Conservation (phyloP, 2,329 filamentous ascomycete species). For the Cladophialophora yegresii region DNA sequence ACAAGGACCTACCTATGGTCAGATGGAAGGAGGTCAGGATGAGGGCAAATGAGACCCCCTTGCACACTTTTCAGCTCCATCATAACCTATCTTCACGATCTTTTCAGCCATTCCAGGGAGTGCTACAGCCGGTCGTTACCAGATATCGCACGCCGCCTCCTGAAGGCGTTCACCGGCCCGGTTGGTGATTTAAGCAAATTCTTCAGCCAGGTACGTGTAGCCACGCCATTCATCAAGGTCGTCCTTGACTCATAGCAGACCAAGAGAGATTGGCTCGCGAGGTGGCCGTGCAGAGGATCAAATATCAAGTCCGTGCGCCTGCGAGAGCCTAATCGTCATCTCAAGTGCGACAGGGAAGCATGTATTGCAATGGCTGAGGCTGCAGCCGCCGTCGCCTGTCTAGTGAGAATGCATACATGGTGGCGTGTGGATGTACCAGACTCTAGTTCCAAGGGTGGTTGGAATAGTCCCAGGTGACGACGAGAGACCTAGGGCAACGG, state of each 20-base stretch:
- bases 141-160: neutral
- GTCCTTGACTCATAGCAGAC: neutral
- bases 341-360: neutral
- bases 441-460: neutral
- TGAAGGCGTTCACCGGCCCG: neutral
- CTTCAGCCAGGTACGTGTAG: neutral
- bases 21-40: conserved; percentile 29
- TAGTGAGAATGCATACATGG: neutral
- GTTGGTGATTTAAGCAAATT: neutral
- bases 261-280: neutral
- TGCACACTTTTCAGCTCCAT: neutral
- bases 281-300: neutral
- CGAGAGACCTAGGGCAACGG: neutral
- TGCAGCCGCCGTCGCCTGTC: neutral
- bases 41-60: conserved; percentile 31
- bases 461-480: neutral
- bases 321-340: neutral
- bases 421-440: neutral
- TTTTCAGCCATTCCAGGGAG: neutral
- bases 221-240: neutral
- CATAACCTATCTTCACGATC: neutral
- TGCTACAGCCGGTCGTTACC: neutral
- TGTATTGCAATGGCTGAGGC: neutral
- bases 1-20: conserved; percentile 32
- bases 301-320: neutral